Evolutionary conservation across 108 stramenopile species (phyloP).

Genomic region (Fistulifera pelliculosa): DNA sequence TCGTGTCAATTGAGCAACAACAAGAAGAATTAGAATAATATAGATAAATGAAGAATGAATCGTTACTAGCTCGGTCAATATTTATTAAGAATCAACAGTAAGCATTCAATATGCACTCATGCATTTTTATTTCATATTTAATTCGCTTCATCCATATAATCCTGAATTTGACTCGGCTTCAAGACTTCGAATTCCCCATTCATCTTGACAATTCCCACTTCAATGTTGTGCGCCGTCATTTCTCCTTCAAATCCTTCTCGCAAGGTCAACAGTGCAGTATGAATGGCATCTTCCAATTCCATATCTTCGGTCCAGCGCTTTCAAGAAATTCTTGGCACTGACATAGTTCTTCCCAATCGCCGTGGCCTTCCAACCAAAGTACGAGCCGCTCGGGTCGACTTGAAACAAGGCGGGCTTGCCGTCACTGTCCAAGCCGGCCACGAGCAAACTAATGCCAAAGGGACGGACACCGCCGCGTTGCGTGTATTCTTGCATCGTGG

Average conservation of each 20-base stretch:
- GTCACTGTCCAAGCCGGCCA: conserved; percentile 94
- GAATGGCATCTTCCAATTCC: conserved; percentile 99
- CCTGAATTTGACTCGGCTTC: conserved; percentile 96
- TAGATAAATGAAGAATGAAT: no score
- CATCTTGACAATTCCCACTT: conserved; percentile 88
- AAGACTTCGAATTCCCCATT: conserved; percentile 91
- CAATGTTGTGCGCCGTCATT: conserved; percentile 97
- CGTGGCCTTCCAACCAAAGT: conserved; percentile 99
- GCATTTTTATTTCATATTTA: conserved; percentile 8
- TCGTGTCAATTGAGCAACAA: no score
- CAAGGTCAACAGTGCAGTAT: conserved; percentile 95
- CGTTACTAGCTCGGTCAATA: no score
- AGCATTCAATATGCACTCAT: no score
- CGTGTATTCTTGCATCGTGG: conserved; percentile 98
- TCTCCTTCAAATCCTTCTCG: conserved; percentile 99
- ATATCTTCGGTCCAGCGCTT: conserved; percentile 93
- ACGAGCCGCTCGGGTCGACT: conserved; percentile 97
- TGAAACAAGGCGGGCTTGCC: conserved; percentile 90
- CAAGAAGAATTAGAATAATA: no score
- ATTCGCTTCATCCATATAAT: conserved; percentile 95
- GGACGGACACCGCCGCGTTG: conserved; percentile 97
- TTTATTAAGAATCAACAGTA: no score
- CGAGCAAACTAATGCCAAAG: conserved; percentile 91
- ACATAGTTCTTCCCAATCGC: conserved; percentile 98
- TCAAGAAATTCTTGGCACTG: conserved; percentile 95